Base-by-base conservation (phyloP, 2,329 filamentous ascomycete genomes). In the Pseudopyrenochaeta lycopersici region DNA sequence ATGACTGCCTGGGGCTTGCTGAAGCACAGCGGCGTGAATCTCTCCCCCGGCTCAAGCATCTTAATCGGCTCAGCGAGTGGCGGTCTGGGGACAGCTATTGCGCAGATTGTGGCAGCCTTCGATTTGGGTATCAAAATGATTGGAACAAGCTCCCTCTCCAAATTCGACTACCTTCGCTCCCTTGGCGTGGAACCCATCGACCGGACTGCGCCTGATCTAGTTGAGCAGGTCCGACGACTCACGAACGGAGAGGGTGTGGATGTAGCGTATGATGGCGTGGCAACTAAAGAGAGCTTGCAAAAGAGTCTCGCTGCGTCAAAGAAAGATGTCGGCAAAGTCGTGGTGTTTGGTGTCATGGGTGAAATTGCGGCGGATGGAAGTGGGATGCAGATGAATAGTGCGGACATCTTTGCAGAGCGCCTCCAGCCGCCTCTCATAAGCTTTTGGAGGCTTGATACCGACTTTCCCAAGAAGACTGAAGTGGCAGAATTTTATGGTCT, bases 1-100 rank as follows among this genome's bases (percentile, higher is more conserved):
- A 57, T 57, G 54, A 57, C 46, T 6, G 46, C 46, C 4, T 57
- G 54, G 54, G 54, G 54, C 18, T 50, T 57, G 50, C 43, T 57
- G 7, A 57, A 54, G 23, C 46, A 54, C 30, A 57, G 36, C 29
- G 54, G 54, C 23, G 46, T 50, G n/a, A 7, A 54, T 14, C 27
- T 57, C 10, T 27, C 6, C 20, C 54, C 50, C 14, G 54, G 54
- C 3, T 51, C 50, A 11, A 54, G 32, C 39, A 54, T 57, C n/a
- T 17, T 57, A 27, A 43, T 57, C 17, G 54, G 54, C 5, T 54
- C 50, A 39, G 54, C 46, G 7, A 51, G 50, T 40, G 54, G 54
- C 11, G 54, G 54, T 7, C 20, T 57, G 2, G 54, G 54, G n/a
- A 57, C 54, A 11, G 54, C 50, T 14, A 18, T 57, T 15, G 54